Percentiles rank a stretch among this genome's conserved stretches.
These are phyloP conservation scores for Pontederia crassipes DNA, from an alignment of 176 grass and related monocot genomes.

Conservation along the genomic window DNA sequence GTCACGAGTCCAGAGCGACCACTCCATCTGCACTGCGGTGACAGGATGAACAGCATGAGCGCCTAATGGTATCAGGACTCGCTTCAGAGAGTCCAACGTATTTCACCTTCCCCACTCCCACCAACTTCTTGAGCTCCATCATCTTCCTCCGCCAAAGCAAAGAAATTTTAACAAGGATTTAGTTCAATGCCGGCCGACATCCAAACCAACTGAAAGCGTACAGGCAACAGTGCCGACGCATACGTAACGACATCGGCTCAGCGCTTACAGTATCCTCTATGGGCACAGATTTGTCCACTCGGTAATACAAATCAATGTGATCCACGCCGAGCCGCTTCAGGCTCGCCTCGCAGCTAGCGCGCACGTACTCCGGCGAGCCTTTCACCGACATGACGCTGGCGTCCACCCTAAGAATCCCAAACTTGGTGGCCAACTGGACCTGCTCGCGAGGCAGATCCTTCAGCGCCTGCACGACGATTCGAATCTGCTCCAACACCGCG, in stretches of 20 bases:
- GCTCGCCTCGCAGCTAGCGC: background rate
- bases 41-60: constrained; percentile 68
- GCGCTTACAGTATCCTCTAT: constrained; percentile 19
- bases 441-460: constrained; percentile 18
- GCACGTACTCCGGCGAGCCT: background rate
- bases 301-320: constrained; percentile 14
- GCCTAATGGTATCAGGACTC: constrained; percentile 62
- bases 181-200: background rate
- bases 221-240: background rate
- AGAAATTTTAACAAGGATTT: background rate
- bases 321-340: constrained; percentile 4
- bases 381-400: background rate
- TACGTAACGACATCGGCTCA: background rate
- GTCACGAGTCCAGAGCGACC: constrained; percentile 80
- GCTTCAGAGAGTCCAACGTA: constrained; percentile 76
- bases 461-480: constrained; percentile 16
- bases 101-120: constrained; percentile 76
- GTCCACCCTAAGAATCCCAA: background rate
- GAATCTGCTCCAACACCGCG: background rate
- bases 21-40: constrained; percentile 79
- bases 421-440: constrained; percentile 21
- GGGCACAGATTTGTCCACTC: constrained; percentile 8
- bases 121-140: constrained; percentile 69
- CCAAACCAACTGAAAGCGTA: background rate
- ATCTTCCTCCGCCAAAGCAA: constrained; percentile 23